phyloP scores from a whole-genome alignment of 495 filamentous ascomycete species.

The Daldinia grandis region DNA sequence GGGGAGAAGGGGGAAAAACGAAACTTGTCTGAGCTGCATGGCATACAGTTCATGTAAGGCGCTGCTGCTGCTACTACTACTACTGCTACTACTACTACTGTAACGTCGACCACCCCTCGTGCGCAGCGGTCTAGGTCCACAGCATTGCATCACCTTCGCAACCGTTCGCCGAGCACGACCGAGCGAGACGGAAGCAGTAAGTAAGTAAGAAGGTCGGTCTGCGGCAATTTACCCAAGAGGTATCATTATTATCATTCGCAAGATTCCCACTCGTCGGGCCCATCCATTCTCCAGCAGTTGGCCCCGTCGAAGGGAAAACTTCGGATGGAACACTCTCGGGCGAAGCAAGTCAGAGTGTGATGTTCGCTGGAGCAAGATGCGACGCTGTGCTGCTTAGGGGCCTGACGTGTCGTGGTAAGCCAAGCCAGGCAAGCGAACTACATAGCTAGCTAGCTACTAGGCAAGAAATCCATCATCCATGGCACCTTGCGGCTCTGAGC shows the following conservation, averaged over 20 bases:
- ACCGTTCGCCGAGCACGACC: conserved; percentile 23
- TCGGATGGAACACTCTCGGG: neutral
- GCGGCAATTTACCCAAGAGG: neutral
- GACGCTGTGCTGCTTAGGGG: neutral
- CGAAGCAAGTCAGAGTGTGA: conserved; percentile 4
- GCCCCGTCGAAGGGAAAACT: neutral
- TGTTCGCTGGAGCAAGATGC: conserved; percentile 4
- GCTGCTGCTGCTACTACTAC: conserved; percentile 17
- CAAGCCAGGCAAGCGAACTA: conserved; percentile 1
- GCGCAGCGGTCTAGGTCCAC: conserved; percentile 18
- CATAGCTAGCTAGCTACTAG: no score
- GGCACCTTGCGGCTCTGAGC: conserved; percentile 14
- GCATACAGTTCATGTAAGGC: conserved; percentile 24
- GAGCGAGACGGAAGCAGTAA: conserved; percentile 4
- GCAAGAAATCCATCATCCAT: conserved; percentile 1
- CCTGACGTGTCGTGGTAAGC: conserved; percentile 1
- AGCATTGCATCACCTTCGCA: conserved; percentile 3
- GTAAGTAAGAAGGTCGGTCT: conserved; percentile 27
- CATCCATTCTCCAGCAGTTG: neutral
- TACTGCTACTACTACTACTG: conserved; percentile 14
- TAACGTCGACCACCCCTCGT: conserved; percentile 27
- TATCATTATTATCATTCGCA: neutral
- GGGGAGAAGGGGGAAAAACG: neutral
- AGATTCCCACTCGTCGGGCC: neutral
- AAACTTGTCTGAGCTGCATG: conserved; percentile 14